Conservation (phyloP, 768 basidiomycete species). For the Boletellus ananas region DNA sequence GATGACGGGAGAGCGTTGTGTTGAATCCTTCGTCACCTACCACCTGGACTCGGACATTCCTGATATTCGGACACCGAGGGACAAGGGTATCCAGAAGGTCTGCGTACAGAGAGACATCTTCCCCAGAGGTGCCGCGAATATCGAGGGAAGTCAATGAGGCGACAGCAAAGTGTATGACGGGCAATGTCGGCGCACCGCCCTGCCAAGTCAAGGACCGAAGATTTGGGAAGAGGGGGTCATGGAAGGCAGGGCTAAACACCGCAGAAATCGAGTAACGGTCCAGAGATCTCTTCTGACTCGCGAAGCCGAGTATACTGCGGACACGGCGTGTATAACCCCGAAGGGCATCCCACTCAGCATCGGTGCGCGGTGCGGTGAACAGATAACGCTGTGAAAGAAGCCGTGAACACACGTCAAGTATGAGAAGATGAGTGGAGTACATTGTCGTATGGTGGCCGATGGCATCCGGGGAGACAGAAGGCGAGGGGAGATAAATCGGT, state of each 20-base stretch:
- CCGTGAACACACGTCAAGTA: neutral
- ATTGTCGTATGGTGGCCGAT: neutral
- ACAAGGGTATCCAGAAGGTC: neutral
- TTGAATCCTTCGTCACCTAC: neutral
- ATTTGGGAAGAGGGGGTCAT: slow-evolving; percentile 1
- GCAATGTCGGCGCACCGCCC: neutral
- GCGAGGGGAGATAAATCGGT: neutral
- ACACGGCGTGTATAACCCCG: slow-evolving; percentile 2
- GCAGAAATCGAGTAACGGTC: neutral
- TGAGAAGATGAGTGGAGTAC: neutral
- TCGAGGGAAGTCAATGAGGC: neutral
- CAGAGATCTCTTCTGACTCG: neutral
- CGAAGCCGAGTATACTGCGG: neutral
- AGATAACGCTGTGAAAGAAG: neutral
- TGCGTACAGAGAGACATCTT: neutral
- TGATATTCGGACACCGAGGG: slow-evolving; percentile 4
- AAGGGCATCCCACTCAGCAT: neutral
- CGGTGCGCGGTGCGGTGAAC: neutral
- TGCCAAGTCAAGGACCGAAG: slow-evolving; percentile 7
- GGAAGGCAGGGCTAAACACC: neutral
- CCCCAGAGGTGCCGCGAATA: neutral
- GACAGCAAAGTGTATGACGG: neutral
- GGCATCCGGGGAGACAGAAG: neutral
- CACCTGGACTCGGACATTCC: neutral
- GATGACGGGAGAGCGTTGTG: neutral